Conservation (phyloP, 768 basidiomycete species). For the Calocybe indica region DNA sequence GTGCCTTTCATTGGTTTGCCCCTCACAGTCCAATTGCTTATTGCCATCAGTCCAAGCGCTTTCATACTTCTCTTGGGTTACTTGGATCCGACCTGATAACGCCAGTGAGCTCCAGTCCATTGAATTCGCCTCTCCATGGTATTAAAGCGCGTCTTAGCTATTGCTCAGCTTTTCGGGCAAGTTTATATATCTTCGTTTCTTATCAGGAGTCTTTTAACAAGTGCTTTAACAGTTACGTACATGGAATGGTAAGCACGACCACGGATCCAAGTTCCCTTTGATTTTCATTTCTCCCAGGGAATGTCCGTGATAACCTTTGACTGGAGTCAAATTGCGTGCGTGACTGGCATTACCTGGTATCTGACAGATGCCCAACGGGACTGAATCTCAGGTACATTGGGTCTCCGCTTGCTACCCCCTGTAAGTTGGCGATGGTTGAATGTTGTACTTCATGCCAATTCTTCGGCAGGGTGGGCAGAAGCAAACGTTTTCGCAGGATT, state of each 20-base stretch:
- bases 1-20: constrained; percentile 15
- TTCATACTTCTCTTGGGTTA: constrained; percentile 56
- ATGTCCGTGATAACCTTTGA: constrained; percentile 52
- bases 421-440: constrained; percentile 11
- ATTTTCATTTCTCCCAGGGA: constrained; percentile 14
- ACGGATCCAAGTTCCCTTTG: too few relatives aligned
- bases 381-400: constrained; percentile 30
- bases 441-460: background rate
- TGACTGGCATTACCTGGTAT: constrained; percentile 19
- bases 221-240: constrained; percentile 22
- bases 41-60: constrained; percentile 34
- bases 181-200: constrained; percentile 4
- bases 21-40: background rate
- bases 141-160: constrained; percentile 18
- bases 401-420: constrained; percentile 46
- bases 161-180: constrained; percentile 44
- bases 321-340: constrained; percentile 70
- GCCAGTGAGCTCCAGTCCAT: constrained; percentile 28
- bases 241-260: constrained; percentile 36
- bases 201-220: background rate
- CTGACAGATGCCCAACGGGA: background rate
- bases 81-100: constrained; percentile 44
- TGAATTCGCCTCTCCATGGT: background rate
- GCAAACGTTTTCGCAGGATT: constrained; percentile 63
- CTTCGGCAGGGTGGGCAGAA: constrained; percentile 61